Evolutionary conservation across 2,329 filamentous ascomycete species (phyloP), one percentile per base, ranked within the genome.

Genomic region (Aspergillus luchuensis): DNA sequence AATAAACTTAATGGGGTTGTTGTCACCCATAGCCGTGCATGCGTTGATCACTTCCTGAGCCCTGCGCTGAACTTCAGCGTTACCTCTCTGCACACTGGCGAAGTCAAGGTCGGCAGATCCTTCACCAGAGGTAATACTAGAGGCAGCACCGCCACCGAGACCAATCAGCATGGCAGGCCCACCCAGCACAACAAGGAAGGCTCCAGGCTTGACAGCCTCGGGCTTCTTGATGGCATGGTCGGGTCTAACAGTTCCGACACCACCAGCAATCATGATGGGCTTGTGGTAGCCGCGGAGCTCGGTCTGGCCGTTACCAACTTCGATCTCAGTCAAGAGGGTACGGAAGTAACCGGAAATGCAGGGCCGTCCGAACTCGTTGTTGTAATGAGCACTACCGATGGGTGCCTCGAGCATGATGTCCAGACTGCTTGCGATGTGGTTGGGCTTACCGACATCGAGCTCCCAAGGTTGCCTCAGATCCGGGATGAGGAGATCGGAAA

Each of bases 31-130:
- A 3, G 91, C 89, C 28, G 91, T 88, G 75, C 95, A 99, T 4
- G 92, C 89, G 77, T 98, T 95, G 78, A 99, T 99, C 66, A 99
- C 95, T 86, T 98, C 96, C 79, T 99, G 95, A 2, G 94, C 95
- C 69, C 95, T 86, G 64, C 95, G 85, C 78, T 99, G 92, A 77
- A 98, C 94, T 79, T 99, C 95, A 1, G 95, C 93, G 72, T 99
- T 99, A 50, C 94, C 95, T 79, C 95, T 85, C 79, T 99, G 95
- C 33, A 99, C 95, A 80, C 92, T 97, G 69, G 94, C 92, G 78
- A 98, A 99, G 75, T 99, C 95, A 2, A 99, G 84, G 67, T 97
- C 93, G 0, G 93, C 92, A 50, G 91, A 95, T 33, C 89, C 90
- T 79, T 97, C 92, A 51, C 90, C 91, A 17, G 92, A 95, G 39